Evolutionary conservation across 495 filamentous ascomycete species (phyloP).

Genomic region (Wilcoxina mikolae): DNA sequence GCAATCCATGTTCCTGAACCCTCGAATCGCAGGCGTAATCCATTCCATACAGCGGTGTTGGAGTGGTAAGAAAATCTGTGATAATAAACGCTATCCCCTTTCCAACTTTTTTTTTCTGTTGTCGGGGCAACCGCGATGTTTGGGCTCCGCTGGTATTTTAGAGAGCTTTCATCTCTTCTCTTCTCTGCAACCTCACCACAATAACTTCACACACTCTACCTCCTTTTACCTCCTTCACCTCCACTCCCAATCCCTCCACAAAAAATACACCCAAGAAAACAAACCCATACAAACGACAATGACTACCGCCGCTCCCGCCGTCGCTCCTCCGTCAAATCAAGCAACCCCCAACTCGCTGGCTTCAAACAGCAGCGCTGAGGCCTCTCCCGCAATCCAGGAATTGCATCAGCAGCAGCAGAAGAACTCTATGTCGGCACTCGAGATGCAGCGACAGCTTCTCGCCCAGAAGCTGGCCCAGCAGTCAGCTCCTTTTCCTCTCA

Average conservation of each 20-base stretch:
- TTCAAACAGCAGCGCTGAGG: neutral
- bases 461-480: conserved; percentile 26
- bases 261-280: neutral
- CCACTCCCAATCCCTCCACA: neutral
- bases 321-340: no score
- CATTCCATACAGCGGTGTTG: no score
- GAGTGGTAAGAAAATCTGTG: no score
- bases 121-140: neutral
- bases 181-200: neutral
- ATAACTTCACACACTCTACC: neutral
- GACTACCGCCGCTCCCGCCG: neutral
- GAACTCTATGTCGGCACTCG: conserved; percentile 7
- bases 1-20: no score
- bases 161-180: neutral
- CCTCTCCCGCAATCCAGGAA: neutral
- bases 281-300: neutral
- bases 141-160: neutral
- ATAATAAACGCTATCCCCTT: no score
- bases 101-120: no score
- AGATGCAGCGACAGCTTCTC: conserved; percentile 25
- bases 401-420: neutral
- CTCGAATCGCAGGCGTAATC: no score
- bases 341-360: no score
- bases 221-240: neutral
- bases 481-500: conserved; percentile 3